phyloP scores from a whole-genome alignment of 1,284 basidiomycete species.

The Ganoderma lingzhi region DNA sequence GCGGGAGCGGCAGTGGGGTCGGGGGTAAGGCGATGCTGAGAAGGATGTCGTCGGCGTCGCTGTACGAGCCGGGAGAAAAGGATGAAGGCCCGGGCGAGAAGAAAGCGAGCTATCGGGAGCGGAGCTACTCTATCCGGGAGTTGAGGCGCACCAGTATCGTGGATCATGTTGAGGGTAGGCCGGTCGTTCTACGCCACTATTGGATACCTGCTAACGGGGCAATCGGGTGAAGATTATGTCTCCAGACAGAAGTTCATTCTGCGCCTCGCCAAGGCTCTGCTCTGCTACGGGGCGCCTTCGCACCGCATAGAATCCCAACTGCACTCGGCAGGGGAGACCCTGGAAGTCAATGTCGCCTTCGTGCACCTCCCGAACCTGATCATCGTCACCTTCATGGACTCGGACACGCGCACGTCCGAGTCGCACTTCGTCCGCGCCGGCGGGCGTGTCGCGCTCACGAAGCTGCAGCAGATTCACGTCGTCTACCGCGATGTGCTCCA shows the following conservation, averaged over 20 bases:
- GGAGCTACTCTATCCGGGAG: constrained; percentile 30
- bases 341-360: constrained; percentile 74
- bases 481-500: constrained; percentile 84
- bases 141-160: constrained; percentile 37
- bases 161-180: constrained; percentile 47
- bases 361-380: constrained; percentile 84
- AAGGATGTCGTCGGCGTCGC: constrained; percentile 18
- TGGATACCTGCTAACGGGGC: not conserved
- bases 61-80: constrained; percentile 19
- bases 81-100: constrained; percentile 8
- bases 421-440: constrained; percentile 83
- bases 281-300: constrained; percentile 86
- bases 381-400: constrained; percentile 80
- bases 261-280: constrained; percentile 81
- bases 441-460: constrained; percentile 77
- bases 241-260: constrained; percentile 81
- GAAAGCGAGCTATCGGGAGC: constrained; percentile 30
- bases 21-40: constrained; percentile 13
- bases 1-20: not conserved
- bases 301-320: constrained; percentile 89
- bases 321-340: constrained; percentile 57
- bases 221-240: constrained; percentile 56
- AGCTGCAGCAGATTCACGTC: constrained; percentile 75
- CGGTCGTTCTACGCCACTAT: not conserved
- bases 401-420: constrained; percentile 63